Conservation (phyloP, 2,329 filamentous ascomycete genomes). For the Cladosporium sp. region DNA sequence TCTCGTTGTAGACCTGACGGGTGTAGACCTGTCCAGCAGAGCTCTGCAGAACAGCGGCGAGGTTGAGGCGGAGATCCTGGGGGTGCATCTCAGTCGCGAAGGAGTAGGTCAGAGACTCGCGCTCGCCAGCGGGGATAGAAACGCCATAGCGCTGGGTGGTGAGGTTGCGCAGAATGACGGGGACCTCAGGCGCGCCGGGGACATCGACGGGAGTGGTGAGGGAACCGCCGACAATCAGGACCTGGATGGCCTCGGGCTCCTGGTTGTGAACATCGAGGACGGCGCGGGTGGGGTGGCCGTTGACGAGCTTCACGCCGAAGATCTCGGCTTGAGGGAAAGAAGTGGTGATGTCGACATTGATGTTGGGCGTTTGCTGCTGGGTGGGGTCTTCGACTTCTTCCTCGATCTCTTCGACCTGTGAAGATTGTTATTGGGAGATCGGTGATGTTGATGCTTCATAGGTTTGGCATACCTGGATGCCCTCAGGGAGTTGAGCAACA, state of each 20-base stretch:
- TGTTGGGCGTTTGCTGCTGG: constrained; percentile 49
- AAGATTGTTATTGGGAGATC: constrained; percentile 14
- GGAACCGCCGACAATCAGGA: constrained; percentile 73
- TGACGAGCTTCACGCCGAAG: constrained; percentile 93
- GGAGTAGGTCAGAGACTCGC: constrained; percentile 71
- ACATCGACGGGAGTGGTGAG: constrained; percentile 57
- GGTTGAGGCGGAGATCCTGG: constrained; percentile 75
- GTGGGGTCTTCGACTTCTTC: constrained; percentile 40
- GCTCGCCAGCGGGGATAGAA: constrained; percentile 70
- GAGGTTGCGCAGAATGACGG: constrained; percentile 73
- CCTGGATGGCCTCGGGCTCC: constrained; percentile 68
- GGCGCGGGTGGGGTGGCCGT: constrained; percentile 80
- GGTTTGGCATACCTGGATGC: constrained; percentile 32
- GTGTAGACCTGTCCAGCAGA: constrained; percentile 67
- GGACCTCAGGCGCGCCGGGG: constrained; percentile 48
- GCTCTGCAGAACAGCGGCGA: constrained; percentile 70
- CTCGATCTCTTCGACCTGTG: constrained; percentile 23
- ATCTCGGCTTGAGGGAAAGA: constrained; percentile 68
- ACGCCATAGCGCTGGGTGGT: constrained; percentile 71
- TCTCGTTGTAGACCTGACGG: constrained; percentile 73
- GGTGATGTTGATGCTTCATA: constrained; percentile 15
- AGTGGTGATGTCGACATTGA: constrained; percentile 52
- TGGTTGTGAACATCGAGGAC: constrained; percentile 80
- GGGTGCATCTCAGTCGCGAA: constrained; percentile 92
- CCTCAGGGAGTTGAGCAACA: constrained; percentile 50